phyloP scores from a whole-genome alignment of 2,329 filamentous ascomycete genomes.

The Trematosphaeria pertusa region DNA sequence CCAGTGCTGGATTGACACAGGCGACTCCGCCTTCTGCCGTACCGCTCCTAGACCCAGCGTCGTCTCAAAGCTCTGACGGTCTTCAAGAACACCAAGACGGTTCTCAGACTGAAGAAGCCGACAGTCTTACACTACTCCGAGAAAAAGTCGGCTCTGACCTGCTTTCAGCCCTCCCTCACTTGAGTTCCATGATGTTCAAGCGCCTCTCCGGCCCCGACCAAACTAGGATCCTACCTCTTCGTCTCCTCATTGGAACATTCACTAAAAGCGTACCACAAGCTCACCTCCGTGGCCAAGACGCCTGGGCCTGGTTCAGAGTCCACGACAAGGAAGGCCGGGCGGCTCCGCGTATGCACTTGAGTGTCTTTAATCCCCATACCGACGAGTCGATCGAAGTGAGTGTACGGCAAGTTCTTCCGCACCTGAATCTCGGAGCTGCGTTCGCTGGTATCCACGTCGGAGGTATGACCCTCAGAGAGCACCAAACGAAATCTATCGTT shows the following conservation, averaged over 20 bases:
- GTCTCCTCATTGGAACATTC: conserved; percentile 7
- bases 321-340: conserved; percentile 7
- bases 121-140: background rate
- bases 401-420: conserved; percentile 2
- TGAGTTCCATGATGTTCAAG: conserved; percentile 5
- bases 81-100: background rate
- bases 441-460: conserved; percentile 4
- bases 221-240: conserved; percentile 6
- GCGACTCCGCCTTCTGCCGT: no score
- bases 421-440: conserved; percentile 3
- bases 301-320: conserved; percentile 11
- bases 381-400: conserved; percentile 5
- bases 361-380: conserved; percentile 1
- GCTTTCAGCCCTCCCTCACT: conserved; percentile 6
- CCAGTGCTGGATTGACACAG: no score
- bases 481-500: no score
- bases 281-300: conserved; percentile 3
- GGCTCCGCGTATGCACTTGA: conserved; percentile 10
- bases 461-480: no score
- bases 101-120: background rate
- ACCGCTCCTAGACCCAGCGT: no score
- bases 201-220: background rate
- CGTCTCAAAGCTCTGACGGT: no score
- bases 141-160: conserved; percentile 1
- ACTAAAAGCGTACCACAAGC: background rate